Base-by-base conservation (phyloP, 495 filamentous ascomycete species). In the Daldinia vernicosa region DNA sequence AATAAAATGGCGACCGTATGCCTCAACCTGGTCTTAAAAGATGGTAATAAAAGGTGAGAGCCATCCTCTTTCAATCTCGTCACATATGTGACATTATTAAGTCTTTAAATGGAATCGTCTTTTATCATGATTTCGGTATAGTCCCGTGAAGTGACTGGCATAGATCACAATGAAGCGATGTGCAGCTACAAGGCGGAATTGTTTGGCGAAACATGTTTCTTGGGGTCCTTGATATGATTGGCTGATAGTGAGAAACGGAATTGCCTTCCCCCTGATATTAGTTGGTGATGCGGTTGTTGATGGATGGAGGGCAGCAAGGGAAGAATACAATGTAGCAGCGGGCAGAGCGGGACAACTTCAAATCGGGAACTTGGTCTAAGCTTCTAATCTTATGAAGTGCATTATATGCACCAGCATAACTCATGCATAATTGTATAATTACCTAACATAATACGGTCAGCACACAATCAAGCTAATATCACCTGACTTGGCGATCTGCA, bases 401-500 rank as follows among this genome's bases (percentile, higher is more conserved):
- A 32, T 32, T 32, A 32, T 30, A 30, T 9, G 8, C 4, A 14
- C 3, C 14, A 35, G 12, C 33, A 35, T 35, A 35, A 35, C 8
- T 6, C 30, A 32, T 22, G 3, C n/a, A 9, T 50, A 50, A 50
- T 22, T 50, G 4, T n/a, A 15, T 52, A 28, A 28, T 12, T 52
- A 27, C 22, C 5, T 52, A 50, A 24, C 24, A 53, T 27, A 5
- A 27, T 19, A 51, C 26, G 12, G 26, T 1, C 11, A 30, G 26
- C 30, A 32, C 30, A 32, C 28, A 14, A 54, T 55, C 45, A 8
- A 14, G 8, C 12, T 17, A 15, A 32, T 14, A 47, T 73, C 66
- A 73, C 61, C 70, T 69, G 70, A 73, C 57, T n/a, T 69, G 70
- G 70, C 51, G 70, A 47, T 72, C 22, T 5, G 59, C 27, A 28